Base-by-base conservation (phyloP, 768 basidiomycete genomes). In the Psilocybe sp. region DNA sequence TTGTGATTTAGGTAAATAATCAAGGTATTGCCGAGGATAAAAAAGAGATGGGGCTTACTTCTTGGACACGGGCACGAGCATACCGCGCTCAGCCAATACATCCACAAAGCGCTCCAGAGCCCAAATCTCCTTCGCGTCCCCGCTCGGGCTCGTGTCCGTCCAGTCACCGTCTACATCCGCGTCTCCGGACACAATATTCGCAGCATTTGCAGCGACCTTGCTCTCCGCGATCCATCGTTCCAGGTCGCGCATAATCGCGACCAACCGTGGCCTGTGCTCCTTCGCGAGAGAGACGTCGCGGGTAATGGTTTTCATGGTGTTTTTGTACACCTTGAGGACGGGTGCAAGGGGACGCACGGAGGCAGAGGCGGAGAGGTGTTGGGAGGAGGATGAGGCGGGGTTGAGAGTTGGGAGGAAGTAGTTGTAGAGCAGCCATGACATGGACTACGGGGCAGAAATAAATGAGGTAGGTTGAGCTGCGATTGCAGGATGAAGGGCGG, bases 151-250 rank as follows among this genome's bases (percentile, higher is more conserved):
- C 68, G 12, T 59, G 40, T 1, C 59, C 23, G 23, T 7, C 23
- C 23, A 28, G 50, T 33, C 19, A n/a, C 41, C 39, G 38, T 56
- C 63, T 13, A 52, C 60, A 19, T 51, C 53, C 44, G 69, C 70
- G 81, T 81, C 85, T n/a, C 69, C 77, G 33, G 78, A 61, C 31
- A 69, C 70, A 52, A 76, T 75, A n/a, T 69, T 56, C 1, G 69
- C 67, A 10, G 79, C 65, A 46, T 80, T 77, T 20, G 82, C 80
- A 16, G 82, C 78, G 18, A 88, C 77, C 60, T 77, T 78, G 18
- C 81, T 80, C 68, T 95, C 90, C 3, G 84, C 73, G 28, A 92
- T 76, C 89, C 89, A 93, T 13, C 85, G 72, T 60, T 93, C 91
- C 15, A 90, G 63, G 38, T 85, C 84, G 51, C 80, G 78, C 40